phyloP scores from a whole-genome alignment of 495 filamentous ascomycete genomes.

The Aspergillus carlsbadensis region DNA sequence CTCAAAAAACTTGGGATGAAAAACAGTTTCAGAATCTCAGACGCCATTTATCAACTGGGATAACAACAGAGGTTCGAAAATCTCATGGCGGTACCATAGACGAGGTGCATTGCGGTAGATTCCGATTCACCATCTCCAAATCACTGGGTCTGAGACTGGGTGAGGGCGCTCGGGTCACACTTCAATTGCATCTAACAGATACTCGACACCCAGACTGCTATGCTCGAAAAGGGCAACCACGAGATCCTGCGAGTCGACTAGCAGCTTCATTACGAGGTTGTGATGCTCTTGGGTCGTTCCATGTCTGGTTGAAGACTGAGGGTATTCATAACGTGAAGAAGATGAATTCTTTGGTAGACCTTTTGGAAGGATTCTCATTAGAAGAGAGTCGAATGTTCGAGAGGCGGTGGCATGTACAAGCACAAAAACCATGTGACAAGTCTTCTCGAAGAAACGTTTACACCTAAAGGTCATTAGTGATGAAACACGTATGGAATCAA shows the following conservation, averaged over 20 bases:
- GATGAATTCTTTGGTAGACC: background rate
- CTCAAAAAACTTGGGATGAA: background rate
- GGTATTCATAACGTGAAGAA: background rate
- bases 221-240: background rate
- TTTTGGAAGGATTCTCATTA: background rate
- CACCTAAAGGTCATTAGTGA: too few species aligned
- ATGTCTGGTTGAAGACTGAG: slow-evolving; percentile 2
- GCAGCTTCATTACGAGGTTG: slow-evolving; percentile 10
- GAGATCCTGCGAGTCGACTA: slow-evolving; percentile 14
- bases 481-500: too few species aligned
- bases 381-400: background rate
- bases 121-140: background rate
- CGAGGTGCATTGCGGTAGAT: background rate
- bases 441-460: background rate
- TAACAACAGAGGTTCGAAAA: background rate
- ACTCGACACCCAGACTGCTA: background rate
- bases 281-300: slow-evolving; percentile 9
- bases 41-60: background rate
- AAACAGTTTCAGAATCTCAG: background rate
- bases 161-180: background rate
- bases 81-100: background rate
- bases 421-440: background rate
- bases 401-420: background rate
- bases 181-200: background rate
- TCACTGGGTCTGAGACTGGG: background rate